These are phyloP conservation scores for Metschnikowia arizonensis DNA, from an alignment of 805 yeast genomes.

Conservation along the genomic window DNA sequence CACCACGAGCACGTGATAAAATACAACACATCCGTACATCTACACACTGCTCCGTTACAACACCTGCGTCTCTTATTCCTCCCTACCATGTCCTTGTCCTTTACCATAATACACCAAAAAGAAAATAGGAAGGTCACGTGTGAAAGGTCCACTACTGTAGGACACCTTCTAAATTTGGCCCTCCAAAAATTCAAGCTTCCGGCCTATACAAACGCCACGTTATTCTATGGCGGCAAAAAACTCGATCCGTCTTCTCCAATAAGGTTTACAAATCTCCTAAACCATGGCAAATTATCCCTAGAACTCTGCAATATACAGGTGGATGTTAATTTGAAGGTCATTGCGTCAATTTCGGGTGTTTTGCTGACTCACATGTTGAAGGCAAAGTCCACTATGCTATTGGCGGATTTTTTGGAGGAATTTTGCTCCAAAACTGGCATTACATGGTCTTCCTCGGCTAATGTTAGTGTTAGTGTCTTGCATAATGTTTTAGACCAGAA, in stretches of 20 bases:
- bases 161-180: constrained; percentile 22
- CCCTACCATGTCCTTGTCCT: constrained; percentile 17
- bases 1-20: too few relatives aligned
- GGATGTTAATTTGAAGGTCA: constrained; percentile 8
- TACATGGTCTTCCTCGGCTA: constrained; percentile 21
- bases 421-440: constrained; percentile 6
- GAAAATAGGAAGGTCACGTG: constrained; percentile 28
- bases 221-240: constrained; percentile 26
- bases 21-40: not conserved
- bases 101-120: constrained; percentile 25
- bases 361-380: constrained; percentile 9
- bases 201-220: constrained; percentile 20
- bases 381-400: constrained; percentile 2
- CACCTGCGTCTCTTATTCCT: not conserved
- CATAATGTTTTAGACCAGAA: constrained; percentile 7
- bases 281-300: constrained; percentile 32
- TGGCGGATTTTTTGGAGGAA: constrained; percentile 6
- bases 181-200: constrained; percentile 27
- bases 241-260: constrained; percentile 32
- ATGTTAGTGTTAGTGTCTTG: constrained; percentile 14
- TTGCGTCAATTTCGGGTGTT: constrained; percentile 8
- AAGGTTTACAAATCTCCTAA: constrained; percentile 29
- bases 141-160: constrained; percentile 24
- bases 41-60: not conserved
- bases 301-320: not conserved